Base-by-base conservation (phyloP, 129 eudicot genomes). In the Escallonia herrerae region DNA sequence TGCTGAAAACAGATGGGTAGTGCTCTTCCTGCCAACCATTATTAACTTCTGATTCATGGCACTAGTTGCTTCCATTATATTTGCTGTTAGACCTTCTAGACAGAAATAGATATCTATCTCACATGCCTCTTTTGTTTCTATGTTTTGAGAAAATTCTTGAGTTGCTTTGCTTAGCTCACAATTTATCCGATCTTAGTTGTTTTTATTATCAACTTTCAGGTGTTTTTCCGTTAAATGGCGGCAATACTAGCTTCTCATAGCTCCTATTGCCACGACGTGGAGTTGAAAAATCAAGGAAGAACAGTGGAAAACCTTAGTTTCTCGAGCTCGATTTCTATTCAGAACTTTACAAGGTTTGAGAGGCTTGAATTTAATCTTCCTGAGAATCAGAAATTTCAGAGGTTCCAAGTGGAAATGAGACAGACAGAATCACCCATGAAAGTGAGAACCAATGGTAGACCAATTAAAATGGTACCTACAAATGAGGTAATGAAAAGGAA, bases 161-260 rank as follows among this genome's bases (percentile, higher is more conserved):
- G 11, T 49, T 49, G 3, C 54, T 49, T n/a, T 49, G 54, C 9
- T 49, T 49, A 5, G 12, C 9, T 49, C 54, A 5, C 3, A 49
- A 46, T 46, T 46, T 0, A 49, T n/a, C 54, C 54, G 4, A 49
- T 5, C 12, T 49, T 22, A 22, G 33, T 49, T 49, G 4, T 49
- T 2, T 8, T 53, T 44, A 7, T 51, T 60, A 48, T 43, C 40
- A 8, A 69, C 64, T 59, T 60, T 63, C 68, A 68, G 73, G 87
- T 73, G 72, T 63, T 58, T 56, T 51, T 33, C 8, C 44, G 6
- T 50, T 41, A 70, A 72, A 90, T 90, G 97, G 90, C 79, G 76
- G 93, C 93, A 84, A 63, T 90, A 71, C 78, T 84, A 58, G 97
- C 97, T 82, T 84, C 87, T 46, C 69, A 84, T 45, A 80, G 87